A percentile compares a stretch with the other conserved stretches of the same genome.
Evolutionary conservation across 768 basidiomycete species (phyloP).

Genomic region (Suillus bovinus): DNA sequence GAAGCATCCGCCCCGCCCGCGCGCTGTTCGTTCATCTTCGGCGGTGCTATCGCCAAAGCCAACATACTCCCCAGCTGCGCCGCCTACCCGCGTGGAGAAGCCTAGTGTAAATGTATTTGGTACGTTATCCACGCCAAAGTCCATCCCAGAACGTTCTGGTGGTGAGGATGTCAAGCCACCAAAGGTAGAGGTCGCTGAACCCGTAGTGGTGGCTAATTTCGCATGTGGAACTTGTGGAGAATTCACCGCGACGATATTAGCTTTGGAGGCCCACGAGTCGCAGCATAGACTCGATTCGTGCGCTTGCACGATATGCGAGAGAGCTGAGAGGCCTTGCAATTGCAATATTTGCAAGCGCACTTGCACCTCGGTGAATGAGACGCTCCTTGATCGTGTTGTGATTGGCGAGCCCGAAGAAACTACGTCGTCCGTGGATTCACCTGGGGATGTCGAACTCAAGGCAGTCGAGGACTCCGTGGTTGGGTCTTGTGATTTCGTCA

Average conservation of each 20-base stretch:
- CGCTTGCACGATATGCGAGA: background rate
- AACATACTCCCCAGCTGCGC: background rate
- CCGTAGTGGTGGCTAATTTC: background rate
- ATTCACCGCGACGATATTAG: background rate
- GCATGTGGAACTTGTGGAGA: conserved; percentile 2
- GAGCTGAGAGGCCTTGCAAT: background rate
- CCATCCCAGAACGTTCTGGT: background rate
- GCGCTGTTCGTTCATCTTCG: background rate
- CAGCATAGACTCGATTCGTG: background rate
- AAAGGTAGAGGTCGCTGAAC: too few relatives aligned
- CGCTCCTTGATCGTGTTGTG: background rate
- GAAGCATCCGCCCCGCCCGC: background rate
- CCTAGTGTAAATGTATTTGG: background rate
- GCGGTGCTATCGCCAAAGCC: too few relatives aligned
- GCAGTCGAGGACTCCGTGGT: background rate
- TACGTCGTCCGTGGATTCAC: background rate
- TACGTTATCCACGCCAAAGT: background rate
- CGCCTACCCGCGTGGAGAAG: background rate
- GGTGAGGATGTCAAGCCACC: background rate
- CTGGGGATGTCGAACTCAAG: background rate
- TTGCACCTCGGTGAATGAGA: background rate
- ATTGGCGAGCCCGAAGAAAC: background rate
- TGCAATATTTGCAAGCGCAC: conserved; percentile 14
- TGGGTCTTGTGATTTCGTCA: background rate
- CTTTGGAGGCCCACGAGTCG: background rate